Percentiles rank a stretch among this genome's conserved stretches.
phyloP scores from a whole-genome alignment of 306 rosid species.

The Pterocarpus santalinus region DNA sequence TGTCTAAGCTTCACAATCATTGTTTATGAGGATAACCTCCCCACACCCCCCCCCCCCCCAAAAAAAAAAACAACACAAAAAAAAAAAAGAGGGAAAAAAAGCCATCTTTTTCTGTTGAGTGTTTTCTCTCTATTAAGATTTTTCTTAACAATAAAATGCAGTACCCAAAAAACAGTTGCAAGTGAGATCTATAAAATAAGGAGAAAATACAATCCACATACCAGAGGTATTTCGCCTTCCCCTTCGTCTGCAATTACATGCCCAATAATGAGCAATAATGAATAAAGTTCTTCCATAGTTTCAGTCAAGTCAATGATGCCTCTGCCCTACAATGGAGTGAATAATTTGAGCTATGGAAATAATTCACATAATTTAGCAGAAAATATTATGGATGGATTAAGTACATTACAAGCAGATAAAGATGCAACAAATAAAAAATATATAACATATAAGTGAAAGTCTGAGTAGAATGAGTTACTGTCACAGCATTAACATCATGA shows the following conservation, averaged over 20 bases:
- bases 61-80: too few species aligned
- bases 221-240: constrained; percentile 95
- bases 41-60: not conserved
- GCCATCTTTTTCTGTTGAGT: not conserved
- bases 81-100: too few species aligned
- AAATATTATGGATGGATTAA: constrained; percentile 14
- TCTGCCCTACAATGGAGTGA: constrained; percentile 75
- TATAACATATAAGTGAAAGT: not conserved
- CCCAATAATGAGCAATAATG: constrained; percentile 84
- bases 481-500: not conserved
- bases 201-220: constrained; percentile 54
- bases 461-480: not conserved
- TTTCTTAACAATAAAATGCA: not conserved
- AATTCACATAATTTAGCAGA: constrained; percentile 1
- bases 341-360: constrained; percentile 51
- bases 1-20: constrained; percentile 8
- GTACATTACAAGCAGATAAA: not conserved
- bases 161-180: constrained; percentile 24
- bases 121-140: not conserved
- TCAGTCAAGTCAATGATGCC: constrained; percentile 79
- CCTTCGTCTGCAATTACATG: constrained; percentile 96
- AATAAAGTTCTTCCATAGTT: constrained; percentile 92
- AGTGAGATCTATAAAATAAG: constrained; percentile 31
- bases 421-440: not conserved
- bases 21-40: not conserved